A percentile compares a stretch with the other conserved stretches of the same genome.
Evolutionary conservation across 345 rosid genomes (phyloP).

Genomic region (Ceriops tagal): DNA sequence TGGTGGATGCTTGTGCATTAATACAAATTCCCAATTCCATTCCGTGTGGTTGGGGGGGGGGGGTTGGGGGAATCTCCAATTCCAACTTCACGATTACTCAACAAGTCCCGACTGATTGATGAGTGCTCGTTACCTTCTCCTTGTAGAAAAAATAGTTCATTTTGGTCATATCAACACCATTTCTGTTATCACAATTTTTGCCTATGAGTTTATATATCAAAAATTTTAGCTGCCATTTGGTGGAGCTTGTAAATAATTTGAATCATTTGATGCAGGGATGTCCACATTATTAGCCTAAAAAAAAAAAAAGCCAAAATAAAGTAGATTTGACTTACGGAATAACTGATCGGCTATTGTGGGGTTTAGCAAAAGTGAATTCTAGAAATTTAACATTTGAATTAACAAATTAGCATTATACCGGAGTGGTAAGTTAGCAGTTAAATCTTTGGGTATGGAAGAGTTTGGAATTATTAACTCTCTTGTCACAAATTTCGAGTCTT

Average conservation of each 20-base stretch:
- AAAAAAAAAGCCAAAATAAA: too few species aligned
- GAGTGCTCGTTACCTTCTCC: background rate
- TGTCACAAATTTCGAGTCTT: background rate
- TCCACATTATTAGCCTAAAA: background rate
- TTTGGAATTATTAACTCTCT: background rate
- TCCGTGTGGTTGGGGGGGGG: too few species aligned
- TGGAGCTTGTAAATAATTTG: too few species aligned
- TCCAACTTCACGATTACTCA: background rate
- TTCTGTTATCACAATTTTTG: background rate
- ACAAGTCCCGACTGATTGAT: background rate
- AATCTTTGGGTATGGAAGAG: background rate
- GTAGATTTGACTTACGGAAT: background rate
- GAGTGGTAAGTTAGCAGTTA: too few species aligned
- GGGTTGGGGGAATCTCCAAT: too few species aligned
- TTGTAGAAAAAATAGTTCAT: background rate
- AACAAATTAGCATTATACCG: too few species aligned
- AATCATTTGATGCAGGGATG: background rate
- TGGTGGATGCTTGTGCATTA: too few species aligned
- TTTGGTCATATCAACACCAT: too few species aligned
- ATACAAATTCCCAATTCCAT: too few species aligned
- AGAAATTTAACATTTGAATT: too few species aligned
- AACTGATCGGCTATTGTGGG: too few species aligned
- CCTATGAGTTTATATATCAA: background rate
- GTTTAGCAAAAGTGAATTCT: too few species aligned
- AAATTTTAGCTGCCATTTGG: background rate